These are phyloP conservation scores for Cryptomeria japonica DNA, from an alignment of 75 land plant species.

Conservation along the genomic window DNA sequence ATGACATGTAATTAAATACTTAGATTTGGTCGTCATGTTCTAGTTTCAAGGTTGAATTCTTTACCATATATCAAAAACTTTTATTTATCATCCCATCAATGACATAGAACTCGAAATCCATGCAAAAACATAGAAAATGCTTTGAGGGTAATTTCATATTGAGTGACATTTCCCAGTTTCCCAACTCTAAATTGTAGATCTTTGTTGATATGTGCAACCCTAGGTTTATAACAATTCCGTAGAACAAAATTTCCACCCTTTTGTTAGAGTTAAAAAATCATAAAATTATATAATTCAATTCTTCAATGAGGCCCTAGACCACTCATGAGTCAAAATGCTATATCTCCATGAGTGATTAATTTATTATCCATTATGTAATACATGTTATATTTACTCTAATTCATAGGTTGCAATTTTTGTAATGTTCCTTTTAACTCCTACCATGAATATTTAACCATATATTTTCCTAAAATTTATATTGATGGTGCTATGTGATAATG, in stretches of 20 bases:
- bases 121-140: constrained; percentile 37
- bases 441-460: too few species aligned
- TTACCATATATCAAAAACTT: constrained; percentile 40
- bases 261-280: constrained; percentile 41
- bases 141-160: constrained; percentile 38
- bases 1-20: constrained; percentile 36
- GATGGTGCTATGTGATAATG: too few species aligned
- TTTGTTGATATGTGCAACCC: constrained; percentile 19
- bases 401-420: too few species aligned
- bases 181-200: constrained; percentile 39
- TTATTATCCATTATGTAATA: not conserved
- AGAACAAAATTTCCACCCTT: constrained; percentile 44
- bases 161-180: constrained; percentile 28
- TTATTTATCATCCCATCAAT: constrained; percentile 37
- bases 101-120: constrained; percentile 48
- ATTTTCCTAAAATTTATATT: too few species aligned
- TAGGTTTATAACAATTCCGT: constrained; percentile 30
- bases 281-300: constrained; percentile 33
- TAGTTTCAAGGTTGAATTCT: constrained; percentile 33
- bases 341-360: not conserved
- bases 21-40: constrained; percentile 33
- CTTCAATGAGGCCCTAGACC: constrained; percentile 39
- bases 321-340: constrained; percentile 15
- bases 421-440: too few species aligned
- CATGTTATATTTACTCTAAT: too few species aligned